Evolutionary conservation across 192 early-diverging fungal species (phyloP), one percentile per base, ranked within the genome.

Genomic region (Rhizophlyctis rosea): DNA sequence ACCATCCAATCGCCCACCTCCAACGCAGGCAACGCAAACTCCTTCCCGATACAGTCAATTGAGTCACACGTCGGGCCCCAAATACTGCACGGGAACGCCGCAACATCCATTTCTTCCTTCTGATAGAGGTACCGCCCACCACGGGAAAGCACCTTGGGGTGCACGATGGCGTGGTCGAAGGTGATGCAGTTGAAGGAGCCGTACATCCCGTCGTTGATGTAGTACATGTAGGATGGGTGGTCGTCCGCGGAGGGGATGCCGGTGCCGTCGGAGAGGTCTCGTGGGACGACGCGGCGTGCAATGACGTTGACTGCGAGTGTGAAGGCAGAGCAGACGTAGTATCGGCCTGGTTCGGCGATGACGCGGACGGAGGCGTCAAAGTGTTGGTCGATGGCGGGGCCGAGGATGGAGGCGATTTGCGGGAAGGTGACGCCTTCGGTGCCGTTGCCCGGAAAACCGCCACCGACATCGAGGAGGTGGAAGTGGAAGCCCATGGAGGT

Each of bases 61-160:
- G 93, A 96, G 79, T 99, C 97, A 75, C 97, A 99, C 31, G 97
- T 99, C 23, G 94, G 96, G 18, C 96, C 96, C 94, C 94, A 98
- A 47, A 96, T 79, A 57, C 84, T 87, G 79, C 89, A 89, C 0
- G 69, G 61, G 65, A 78, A 87, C 52, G 69, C 75, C 0, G 50
- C 52, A 33, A 80, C 81, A n/a, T 34, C 9, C 3, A 25, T 23
- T 32, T 24, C 27, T 25, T 48, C 32, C 50, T 29, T 32, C 31
- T 59, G 34, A 55, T 71, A 78, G 48, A 73, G 31, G 56, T 77
- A 78, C 34, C 53, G 54, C 58, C 80, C 83, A 36, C 59, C 34
- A 29, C 76, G 71, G 49, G 74, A 62, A 30, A 96, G 81, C 44
- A 91, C 83, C 28, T 86, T 69, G 28, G 95, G 88, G 34, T 73